phyloP scores from a whole-genome alignment of 495 filamentous ascomycete genomes.

The Neurospora sp. region DNA sequence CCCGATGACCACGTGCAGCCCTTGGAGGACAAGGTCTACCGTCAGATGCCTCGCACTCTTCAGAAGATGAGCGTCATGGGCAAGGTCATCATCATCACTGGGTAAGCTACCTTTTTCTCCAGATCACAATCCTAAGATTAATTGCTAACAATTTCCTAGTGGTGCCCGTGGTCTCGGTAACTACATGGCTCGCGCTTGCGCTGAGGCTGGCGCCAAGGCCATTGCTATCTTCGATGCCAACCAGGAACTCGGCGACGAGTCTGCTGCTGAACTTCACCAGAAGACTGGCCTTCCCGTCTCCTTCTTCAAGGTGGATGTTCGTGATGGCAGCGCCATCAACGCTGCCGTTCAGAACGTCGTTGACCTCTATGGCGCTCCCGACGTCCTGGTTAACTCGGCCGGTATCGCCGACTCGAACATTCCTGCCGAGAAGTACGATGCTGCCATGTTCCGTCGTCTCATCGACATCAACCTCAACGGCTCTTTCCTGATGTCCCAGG shows the following conservation, averaged over 20 bases:
- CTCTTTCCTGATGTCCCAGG: conserved; percentile 58
- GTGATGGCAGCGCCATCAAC: conserved; percentile 52
- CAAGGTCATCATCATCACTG: conserved; percentile 63
- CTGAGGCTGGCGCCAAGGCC: conserved; percentile 61
- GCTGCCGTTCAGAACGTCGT: conserved; percentile 49
- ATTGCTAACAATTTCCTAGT: conserved; percentile 31
- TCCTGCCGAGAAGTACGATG: conserved; percentile 43
- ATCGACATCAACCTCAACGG: conserved; percentile 71
- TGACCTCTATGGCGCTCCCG: conserved; percentile 51
- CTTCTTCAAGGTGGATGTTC: conserved; percentile 71
- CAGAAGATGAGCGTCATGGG: conserved; percentile 53
- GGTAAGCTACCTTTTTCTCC: conserved; percentile 38
- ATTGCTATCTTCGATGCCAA: conserved; percentile 67
- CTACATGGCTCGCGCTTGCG: conserved; percentile 65
- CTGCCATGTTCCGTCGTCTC: conserved; percentile 59
- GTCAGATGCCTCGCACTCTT: conserved; percentile 46
- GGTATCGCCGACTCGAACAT: conserved; percentile 67
- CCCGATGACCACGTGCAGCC: conserved; percentile 26
- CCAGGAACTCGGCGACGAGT: conserved; percentile 57
- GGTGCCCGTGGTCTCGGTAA: conserved; percentile 68
- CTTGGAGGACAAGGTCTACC: conserved; percentile 33
- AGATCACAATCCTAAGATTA: not conserved
- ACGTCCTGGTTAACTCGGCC: conserved; percentile 73
- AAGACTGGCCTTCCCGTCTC: conserved; percentile 59
- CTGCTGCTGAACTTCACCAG: conserved; percentile 55